A percentile compares a stretch with the other conserved stretches of the same genome.
Evolutionary conservation across 2,329 filamentous ascomycete species (phyloP).

Genomic region (Ophiostoma fasciatum): DNA sequence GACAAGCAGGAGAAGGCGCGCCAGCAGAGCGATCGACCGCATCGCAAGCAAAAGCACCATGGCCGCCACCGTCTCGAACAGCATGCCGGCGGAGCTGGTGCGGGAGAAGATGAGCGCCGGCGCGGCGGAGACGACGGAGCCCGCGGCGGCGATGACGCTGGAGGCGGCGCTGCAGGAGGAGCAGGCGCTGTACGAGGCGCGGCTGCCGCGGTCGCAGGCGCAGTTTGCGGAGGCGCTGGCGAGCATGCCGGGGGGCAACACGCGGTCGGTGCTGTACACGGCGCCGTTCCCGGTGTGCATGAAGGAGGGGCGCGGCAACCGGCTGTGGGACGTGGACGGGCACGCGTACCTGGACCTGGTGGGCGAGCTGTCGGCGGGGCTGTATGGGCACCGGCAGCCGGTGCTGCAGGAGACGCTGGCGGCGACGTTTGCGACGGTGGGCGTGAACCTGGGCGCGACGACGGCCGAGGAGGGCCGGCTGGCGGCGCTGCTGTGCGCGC

Average conservation of each 20-base stretch:
- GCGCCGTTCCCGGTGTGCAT: conserved; percentile 22
- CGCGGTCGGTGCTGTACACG: conserved; percentile 26
- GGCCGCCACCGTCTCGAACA: no score
- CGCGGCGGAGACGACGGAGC: no score
- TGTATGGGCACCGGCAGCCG: conserved; percentile 32
- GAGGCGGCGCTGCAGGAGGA: no score
- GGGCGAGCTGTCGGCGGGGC: conserved; percentile 43
- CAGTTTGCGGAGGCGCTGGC: no score
- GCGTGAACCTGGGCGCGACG: conserved; percentile 39
- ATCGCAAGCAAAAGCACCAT: no score
- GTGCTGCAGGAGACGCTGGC: conserved; percentile 6
- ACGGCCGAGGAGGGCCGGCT: conserved; percentile 33
- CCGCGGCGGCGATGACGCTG: no score
- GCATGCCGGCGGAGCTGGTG: no score
- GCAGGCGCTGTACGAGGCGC: no score
- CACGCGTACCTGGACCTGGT: conserved; percentile 18
- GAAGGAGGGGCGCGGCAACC: conserved; percentile 14
- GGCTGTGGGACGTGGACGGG: conserved; percentile 16
- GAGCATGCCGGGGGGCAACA: conserved; percentile 26
- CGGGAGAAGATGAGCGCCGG: no score
- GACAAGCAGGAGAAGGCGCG: no score
- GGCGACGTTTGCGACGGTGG: conserved; percentile 15
- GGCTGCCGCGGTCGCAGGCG: no score
- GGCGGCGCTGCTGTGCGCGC: conserved; percentile 33
- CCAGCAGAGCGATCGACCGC: no score